Evolutionary conservation across 75 land plant species (phyloP).

Genomic region (Adiantum capillusveneris): DNA sequence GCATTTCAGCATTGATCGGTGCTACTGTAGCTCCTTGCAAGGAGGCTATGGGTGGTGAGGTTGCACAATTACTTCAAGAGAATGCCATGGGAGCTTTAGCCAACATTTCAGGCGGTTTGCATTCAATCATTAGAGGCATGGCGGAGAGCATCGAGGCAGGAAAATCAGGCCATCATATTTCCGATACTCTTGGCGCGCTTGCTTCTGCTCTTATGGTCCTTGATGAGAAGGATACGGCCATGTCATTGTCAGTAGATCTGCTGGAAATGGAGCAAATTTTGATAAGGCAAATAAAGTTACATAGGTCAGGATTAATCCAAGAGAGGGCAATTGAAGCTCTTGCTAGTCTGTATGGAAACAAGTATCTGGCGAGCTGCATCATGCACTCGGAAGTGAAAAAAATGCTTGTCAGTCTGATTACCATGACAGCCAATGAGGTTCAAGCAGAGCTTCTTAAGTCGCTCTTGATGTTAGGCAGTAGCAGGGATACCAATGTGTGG

Average conservation of each 20-base stretch:
- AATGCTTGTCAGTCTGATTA: constrained; percentile 35
- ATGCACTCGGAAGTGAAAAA: constrained; percentile 38
- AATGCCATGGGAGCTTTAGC: constrained; percentile 48
- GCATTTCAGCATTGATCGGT: constrained; percentile 27
- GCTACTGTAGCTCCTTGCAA: constrained; percentile 39
- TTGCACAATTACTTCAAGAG: constrained; percentile 31
- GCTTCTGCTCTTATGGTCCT: constrained; percentile 38
- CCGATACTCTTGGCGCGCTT: constrained; percentile 37
- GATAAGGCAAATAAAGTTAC: constrained; percentile 18
- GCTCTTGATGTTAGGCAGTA: constrained; percentile 17
- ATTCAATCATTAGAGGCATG: constrained; percentile 28
- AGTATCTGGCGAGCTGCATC: constrained; percentile 13
- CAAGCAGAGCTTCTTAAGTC: constrained; percentile 31
- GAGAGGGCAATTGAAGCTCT: constrained; percentile 35
- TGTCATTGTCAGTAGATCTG: constrained; percentile 14
- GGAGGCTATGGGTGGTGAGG: constrained; percentile 27
- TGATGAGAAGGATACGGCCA: constrained; percentile 14
- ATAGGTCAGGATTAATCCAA: constrained; percentile 15
- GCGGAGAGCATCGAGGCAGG: constrained; percentile 19
- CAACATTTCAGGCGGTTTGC: constrained; percentile 35
- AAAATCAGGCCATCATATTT: constrained; percentile 16
- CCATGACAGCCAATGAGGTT: constrained; percentile 17
- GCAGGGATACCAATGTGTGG: constrained; percentile 20
- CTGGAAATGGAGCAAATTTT: constrained; percentile 25
- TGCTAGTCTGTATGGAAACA: constrained; percentile 41